Conservation (phyloP, 73 alveolate species). For the Paramecium caudatum region DNA sequence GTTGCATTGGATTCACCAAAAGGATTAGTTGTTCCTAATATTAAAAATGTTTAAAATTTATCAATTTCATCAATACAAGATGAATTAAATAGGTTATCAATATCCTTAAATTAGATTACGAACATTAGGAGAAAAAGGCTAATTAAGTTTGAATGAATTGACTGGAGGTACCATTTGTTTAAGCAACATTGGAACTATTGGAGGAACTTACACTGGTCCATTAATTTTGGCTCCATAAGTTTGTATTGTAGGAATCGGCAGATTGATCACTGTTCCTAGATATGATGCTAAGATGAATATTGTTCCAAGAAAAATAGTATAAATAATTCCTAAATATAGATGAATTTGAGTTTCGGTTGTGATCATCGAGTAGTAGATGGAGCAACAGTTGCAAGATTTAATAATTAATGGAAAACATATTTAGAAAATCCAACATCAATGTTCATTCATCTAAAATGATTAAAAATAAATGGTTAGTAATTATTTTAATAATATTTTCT, state of each 20-base stretch:
- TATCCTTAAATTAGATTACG: constrained; percentile 47
- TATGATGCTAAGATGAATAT: constrained; percentile 67
- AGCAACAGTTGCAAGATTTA: constrained; percentile 91
- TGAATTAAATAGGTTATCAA: constrained; percentile 70
- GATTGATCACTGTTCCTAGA: constrained; percentile 80
- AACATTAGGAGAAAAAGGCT: constrained; percentile 81
- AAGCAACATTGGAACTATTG: constrained; percentile 89
- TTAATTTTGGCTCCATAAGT: constrained; percentile 88
- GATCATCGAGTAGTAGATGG: constrained; percentile 96
- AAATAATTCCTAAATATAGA: neutral
- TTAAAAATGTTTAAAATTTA: constrained; percentile 85
- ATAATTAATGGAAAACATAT: constrained; percentile 79
- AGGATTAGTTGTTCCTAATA: constrained; percentile 91
- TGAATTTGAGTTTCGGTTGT: constrained; percentile 86
- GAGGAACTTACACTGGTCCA: constrained; percentile 93
- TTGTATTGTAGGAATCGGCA: constrained; percentile 92
- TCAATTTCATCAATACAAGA: constrained; percentile 85
- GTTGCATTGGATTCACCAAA: constrained; percentile 91
- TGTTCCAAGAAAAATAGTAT: constrained; percentile 73
- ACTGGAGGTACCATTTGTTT: constrained; percentile 89
- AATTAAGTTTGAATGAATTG: constrained; percentile 83
- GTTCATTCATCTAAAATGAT: constrained; percentile 82
- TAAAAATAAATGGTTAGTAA: too few relatives aligned
- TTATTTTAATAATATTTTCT: too few relatives aligned
- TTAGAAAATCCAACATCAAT: constrained; percentile 89